phyloP scores from a whole-genome alignment of 768 basidiomycete genomes.

The Pleurotus platypus region DNA sequence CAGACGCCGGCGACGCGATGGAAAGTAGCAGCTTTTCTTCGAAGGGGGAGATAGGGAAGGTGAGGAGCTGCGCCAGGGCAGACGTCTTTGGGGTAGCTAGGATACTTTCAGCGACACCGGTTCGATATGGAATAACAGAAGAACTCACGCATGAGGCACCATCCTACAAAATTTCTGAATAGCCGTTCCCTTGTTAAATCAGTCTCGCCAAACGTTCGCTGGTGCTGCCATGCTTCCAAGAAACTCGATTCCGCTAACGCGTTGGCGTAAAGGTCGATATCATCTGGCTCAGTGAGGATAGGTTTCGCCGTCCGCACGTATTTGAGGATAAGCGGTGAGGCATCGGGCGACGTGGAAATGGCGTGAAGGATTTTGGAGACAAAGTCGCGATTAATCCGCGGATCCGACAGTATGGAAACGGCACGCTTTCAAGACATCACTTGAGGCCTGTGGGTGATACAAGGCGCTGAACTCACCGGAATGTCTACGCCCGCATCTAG shows the following conservation, averaged over 20 bases:
- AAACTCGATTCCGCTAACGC: conserved; percentile 66
- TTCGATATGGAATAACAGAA: neutral
- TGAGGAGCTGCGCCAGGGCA: conserved; percentile 59
- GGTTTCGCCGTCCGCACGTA: conserved; percentile 80
- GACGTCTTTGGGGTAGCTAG: conserved; percentile 56
- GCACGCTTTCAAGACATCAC: conserved; percentile 46
- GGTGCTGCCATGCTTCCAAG: conserved; percentile 72
- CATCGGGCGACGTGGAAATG: conserved; percentile 44
- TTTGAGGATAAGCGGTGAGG: conserved; percentile 58
- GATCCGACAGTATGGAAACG: conserved; percentile 69
- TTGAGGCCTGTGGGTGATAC: neutral
- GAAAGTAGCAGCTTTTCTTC: conserved; percentile 58
- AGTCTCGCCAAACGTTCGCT: conserved; percentile 64
- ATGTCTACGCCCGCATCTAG: conserved; percentile 69
- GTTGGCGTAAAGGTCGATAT: conserved; percentile 65
- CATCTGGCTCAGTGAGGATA: conserved; percentile 60
- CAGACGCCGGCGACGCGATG: conserved; percentile 51
- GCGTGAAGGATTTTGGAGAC: conserved; percentile 76
- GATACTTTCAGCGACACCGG: neutral
- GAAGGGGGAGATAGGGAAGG: conserved; percentile 60
- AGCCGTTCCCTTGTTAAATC: conserved; percentile 51
- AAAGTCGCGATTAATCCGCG: conserved; percentile 71
- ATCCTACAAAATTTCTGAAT: conserved; percentile 57
- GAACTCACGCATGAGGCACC: conserved; percentile 67
- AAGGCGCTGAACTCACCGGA: conserved; percentile 42